These are phyloP conservation scores for Hsuehochloa calcarea DNA, from an alignment of 176 grass and related monocot genomes.

Conservation along the genomic window DNA sequence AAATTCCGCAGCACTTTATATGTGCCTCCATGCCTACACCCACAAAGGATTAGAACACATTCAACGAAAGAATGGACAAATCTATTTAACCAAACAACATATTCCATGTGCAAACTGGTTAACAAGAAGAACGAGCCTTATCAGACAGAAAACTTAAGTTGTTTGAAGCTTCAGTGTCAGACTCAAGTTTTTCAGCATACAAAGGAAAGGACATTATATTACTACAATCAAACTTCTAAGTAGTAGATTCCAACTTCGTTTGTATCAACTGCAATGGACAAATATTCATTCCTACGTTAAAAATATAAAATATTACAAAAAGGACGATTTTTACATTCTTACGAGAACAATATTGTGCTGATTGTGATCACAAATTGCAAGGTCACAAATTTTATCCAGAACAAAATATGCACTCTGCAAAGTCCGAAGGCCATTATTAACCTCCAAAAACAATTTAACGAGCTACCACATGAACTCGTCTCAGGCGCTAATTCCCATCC, in stretches of 20 bases:
- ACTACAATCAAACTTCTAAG: not conserved
- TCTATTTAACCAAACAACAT: not conserved
- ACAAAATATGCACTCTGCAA: not conserved
- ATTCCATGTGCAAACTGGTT: not conserved
- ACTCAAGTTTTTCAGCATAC: not conserved
- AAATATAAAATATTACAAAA: not conserved
- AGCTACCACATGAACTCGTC: not conserved
- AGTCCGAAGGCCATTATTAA: not conserved
- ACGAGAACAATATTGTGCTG: not conserved
- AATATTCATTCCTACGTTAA: not conserved
- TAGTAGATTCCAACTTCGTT: not conserved
- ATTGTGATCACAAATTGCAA: not conserved
- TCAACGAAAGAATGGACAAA: not conserved
- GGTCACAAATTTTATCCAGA: not conserved
- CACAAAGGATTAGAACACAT: constrained; percentile 7
- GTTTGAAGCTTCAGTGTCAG: not conserved
- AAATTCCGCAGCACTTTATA: constrained; percentile 88
- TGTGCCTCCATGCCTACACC: constrained; percentile 73
- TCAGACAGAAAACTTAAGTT: not conserved
- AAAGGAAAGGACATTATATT: not conserved
- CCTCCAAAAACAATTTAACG: not conserved
- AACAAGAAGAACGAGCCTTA: not conserved
- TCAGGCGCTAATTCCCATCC: not conserved
- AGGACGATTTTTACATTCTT: not conserved
- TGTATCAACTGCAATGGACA: not conserved